A percentile compares a stretch with the other conserved stretches of the same genome.
Conservation (phyloP, 306 rosid genomes). For the Chamaecrista fasciculata region DNA sequence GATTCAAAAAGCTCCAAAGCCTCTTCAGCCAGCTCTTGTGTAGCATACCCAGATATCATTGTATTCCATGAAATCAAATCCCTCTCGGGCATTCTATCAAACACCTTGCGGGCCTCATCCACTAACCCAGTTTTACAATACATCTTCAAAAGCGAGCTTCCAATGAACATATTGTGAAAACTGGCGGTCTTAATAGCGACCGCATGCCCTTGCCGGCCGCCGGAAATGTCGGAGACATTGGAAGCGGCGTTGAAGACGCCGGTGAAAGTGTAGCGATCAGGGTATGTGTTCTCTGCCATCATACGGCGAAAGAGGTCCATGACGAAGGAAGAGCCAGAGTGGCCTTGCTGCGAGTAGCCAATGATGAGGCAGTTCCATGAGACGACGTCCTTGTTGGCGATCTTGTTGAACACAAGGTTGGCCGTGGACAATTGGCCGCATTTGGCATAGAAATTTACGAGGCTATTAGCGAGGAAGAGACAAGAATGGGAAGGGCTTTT, state of each 20-base stretch:
- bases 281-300: conserved; percentile 39
- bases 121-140: neutral
- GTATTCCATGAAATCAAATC: conserved; percentile 19
- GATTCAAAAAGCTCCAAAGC: no score
- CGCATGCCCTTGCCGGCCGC: conserved; percentile 52
- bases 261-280: conserved; percentile 68
- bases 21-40: no score
- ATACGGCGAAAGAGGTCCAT: conserved; percentile 59
- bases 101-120: conserved; percentile 36
- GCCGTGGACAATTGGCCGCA: conserved; percentile 47
- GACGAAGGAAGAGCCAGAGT: no score
- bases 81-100: conserved; percentile 11
- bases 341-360: no score
- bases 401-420: conserved; percentile 44
- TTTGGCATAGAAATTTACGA: conserved; percentile 64
- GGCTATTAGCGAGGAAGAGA: conserved; percentile 48
- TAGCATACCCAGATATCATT: no score
- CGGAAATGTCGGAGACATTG: conserved; percentile 18
- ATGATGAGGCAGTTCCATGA: no score
- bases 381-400: conserved; percentile 32
- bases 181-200: conserved; percentile 53
- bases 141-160: conserved; percentile 22
- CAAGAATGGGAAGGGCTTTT: conserved; percentile 32
- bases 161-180: conserved; percentile 54
- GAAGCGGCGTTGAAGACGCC: conserved; percentile 65